Evolutionary conservation across 495 filamentous ascomycete species (phyloP).

Genomic region (Penicillium atrosanguineum): DNA sequence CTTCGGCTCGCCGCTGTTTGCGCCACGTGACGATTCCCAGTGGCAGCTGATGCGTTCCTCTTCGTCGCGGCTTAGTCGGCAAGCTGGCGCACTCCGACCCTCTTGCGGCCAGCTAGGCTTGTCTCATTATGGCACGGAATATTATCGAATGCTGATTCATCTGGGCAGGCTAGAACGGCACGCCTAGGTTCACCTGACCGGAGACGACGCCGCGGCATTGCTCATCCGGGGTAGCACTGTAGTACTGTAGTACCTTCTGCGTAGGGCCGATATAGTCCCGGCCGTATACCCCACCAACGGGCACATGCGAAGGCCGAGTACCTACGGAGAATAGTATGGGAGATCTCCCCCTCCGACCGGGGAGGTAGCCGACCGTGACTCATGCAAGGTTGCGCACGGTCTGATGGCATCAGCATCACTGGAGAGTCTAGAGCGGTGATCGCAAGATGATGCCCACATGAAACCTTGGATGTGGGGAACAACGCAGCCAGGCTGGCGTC

Average conservation of each 20-base stretch:
- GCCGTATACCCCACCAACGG: slow-evolving; percentile 20
- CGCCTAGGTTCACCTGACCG: slow-evolving; percentile 12
- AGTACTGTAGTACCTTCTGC: background rate
- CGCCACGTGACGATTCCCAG: slow-evolving; percentile 30
- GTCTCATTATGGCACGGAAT: background rate
- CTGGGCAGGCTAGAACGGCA: background rate
- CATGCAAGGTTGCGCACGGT: slow-evolving; percentile 19
- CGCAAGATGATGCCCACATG: slow-evolving; percentile 18
- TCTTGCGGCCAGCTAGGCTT: background rate
- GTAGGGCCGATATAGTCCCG: slow-evolving; percentile 4
- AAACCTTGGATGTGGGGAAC: slow-evolving; percentile 19
- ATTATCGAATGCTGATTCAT: slow-evolving; percentile 1
- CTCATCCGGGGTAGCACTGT: slow-evolving; percentile 10
- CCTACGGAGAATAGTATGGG: background rate
- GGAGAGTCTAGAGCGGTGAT: slow-evolving; percentile 10
- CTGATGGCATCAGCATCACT: slow-evolving; percentile 10
- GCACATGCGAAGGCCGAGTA: background rate
- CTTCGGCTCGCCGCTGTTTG: slow-evolving; percentile 10
- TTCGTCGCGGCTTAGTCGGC: background rate
- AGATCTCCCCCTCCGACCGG: slow-evolving; percentile 9
- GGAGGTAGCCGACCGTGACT: slow-evolving; percentile 23
- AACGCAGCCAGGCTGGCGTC: background rate
- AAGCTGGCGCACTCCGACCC: too few species aligned
- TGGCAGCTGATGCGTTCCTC: background rate
- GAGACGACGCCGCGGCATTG: slow-evolving; percentile 6